Evolutionary conservation across 352 stramenopile species (phyloP).

Genomic region (Globisporangium cederbergense): DNA sequence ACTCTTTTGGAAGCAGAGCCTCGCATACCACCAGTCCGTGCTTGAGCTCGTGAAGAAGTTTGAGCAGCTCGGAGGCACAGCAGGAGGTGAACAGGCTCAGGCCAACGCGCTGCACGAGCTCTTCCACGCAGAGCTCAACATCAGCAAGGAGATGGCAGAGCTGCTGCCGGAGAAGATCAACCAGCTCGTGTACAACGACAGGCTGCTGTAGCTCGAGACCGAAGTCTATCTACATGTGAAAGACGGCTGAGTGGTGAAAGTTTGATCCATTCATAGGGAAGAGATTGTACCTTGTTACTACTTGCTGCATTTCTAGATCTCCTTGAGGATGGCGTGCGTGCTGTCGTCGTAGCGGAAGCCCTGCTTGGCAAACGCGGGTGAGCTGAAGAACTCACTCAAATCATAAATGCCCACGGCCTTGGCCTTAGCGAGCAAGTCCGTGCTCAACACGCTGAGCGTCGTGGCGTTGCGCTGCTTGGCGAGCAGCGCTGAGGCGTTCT

Average conservation of each 20-base stretch:
- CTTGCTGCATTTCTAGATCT: conserved; percentile 35
- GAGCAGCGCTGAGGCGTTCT: conserved; percentile 20
- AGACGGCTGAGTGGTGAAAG: background rate
- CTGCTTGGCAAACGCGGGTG: conserved; percentile 57
- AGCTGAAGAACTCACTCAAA: conserved; percentile 69
- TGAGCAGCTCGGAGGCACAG: conserved; percentile 12
- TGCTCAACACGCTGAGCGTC: conserved; percentile 44
- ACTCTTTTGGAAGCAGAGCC: conserved; percentile 51
- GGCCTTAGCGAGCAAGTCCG: conserved; percentile 62
- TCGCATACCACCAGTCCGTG: conserved; percentile 49
- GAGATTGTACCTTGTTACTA: background rate
- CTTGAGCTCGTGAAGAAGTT: conserved; percentile 39
- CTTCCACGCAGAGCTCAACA: conserved; percentile 51
- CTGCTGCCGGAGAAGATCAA: conserved; percentile 79
- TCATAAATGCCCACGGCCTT: conserved; percentile 81
- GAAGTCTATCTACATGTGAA: background rate
- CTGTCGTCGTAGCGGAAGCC: conserved; percentile 61
- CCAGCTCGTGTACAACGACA: conserved; percentile 68
- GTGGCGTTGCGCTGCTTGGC: conserved; percentile 28
- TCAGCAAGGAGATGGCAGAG: conserved; percentile 60
- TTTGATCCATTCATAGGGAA: background rate
- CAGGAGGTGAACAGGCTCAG: conserved; percentile 11
- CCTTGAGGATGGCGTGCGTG: conserved; percentile 59
- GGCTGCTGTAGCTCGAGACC: conserved; percentile 27
- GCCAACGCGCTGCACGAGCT: conserved; percentile 24